These are phyloP conservation scores for Chondrus crispus DNA, from an alignment of 23 red algal genomes.

Conservation along the genomic window DNA sequence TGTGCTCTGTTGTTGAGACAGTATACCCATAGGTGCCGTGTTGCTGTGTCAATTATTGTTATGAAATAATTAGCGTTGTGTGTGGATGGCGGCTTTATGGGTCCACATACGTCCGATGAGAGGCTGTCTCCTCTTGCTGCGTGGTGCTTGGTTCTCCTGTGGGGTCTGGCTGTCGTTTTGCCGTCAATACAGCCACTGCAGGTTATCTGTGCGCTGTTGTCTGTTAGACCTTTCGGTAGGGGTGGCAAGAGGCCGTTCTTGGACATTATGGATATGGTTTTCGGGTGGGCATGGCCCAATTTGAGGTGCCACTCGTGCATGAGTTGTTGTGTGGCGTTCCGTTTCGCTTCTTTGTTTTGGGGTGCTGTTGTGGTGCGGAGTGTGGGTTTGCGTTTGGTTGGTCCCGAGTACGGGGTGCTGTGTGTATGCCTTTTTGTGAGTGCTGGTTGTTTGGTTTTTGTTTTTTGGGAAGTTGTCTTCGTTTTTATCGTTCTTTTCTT, in stretches of 20 bases:
- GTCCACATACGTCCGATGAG: not conserved
- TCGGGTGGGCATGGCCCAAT: not conserved
- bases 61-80: not conserved
- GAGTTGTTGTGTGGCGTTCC: not conserved
- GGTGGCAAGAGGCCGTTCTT: not conserved
- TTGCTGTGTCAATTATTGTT: not conserved
- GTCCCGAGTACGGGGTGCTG: too few relatives aligned
- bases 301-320: not conserved
- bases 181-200: not conserved
- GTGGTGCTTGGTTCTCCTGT: not conserved
- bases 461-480: too few relatives aligned
- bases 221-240: not conserved
- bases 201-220: not conserved
- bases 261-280: not conserved
- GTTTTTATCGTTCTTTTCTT: too few relatives aligned
- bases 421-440: too few relatives aligned
- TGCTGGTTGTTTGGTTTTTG: too few relatives aligned
- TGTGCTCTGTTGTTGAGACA: not conserved
- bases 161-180: not conserved
- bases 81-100: not conserved
- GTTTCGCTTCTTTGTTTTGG: not conserved
- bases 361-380: not conserved
- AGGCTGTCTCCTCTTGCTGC: not conserved
- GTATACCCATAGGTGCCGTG: not conserved
- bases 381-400: not conserved